Base-by-base conservation (phyloP, 2,329 filamentous ascomycete genomes). In the Ceratocystis lukuohia region DNA sequence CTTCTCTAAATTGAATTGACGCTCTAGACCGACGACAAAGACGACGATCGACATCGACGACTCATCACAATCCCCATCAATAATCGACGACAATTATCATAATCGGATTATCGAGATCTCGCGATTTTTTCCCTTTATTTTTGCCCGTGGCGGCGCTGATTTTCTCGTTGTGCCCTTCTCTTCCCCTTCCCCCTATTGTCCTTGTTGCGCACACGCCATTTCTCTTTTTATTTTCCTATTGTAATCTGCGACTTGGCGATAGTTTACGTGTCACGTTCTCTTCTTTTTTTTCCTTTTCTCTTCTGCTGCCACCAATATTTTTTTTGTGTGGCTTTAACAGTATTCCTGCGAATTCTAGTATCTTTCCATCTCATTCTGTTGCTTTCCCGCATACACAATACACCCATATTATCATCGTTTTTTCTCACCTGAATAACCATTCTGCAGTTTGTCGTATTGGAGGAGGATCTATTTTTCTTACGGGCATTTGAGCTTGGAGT, bases 171-270 rank as follows among this genome's bases (percentile, higher is more conserved):
- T 15, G 10, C 37, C 3, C 37, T 41, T 41, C 37, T 41, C 37
- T 41, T 41, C 37, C 37, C 53, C 28, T 25, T 57, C 5, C 50
- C 30, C 10, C 20, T 56, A 56, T 33, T 37, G 33, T 64, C 17
- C 44, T 37, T 17, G 62, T 25, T 33, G 48, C 37, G 45, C 53
- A 28, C 53, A 30, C 22, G 8, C 70, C 72, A 70, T 71, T 22
- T 72, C 72, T 68, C 71, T 70, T 73, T 71, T 72, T 22, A 72
- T 70, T 71, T 72, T 72, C 70, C 72, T 75, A 75, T 72, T 76
- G 78, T 77, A 80, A 80, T 80, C 45, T 44, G 45, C 46, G 17
- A 30, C 65, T 67, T 48, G 66, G 69, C 69, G 69, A 67, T 68
- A 65, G 62, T 30, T 41, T 62, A 48, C 57, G 48, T 50, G 48